A percentile compares a stretch with the other conserved stretches of the same genome.
Conservation (phyloP, 2,329 filamentous ascomycete genomes). For the Arthrobotrys megalospora region DNA sequence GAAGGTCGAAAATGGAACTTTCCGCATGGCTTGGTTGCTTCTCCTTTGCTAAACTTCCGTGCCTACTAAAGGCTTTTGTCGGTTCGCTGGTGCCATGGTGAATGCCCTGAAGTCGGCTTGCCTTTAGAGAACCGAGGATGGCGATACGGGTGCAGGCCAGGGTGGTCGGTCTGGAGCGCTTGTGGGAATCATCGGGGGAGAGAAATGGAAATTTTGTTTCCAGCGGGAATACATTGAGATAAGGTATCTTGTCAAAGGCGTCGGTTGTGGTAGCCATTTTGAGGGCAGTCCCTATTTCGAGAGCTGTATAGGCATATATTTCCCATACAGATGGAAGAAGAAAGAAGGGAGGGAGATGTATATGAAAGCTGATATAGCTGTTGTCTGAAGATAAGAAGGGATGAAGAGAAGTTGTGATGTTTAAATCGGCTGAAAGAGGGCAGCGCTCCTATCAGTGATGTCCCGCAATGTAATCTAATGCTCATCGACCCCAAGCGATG, state of each 20-base stretch:
- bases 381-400: too few species aligned
- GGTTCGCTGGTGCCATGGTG: not conserved
- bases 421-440: too few species aligned
- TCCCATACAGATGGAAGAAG: not conserved
- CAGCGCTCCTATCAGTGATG: too few species aligned
- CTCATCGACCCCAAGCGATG: too few species aligned
- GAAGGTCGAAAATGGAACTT: slow-evolving; percentile 31
- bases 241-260: slow-evolving; percentile 45
- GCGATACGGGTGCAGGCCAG: slow-evolving; percentile 56
- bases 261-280: slow-evolving; percentile 23
- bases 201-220: slow-evolving; percentile 53
- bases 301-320: not conserved
- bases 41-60: not conserved
- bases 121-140: slow-evolving; percentile 58
- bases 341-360: not conserved
- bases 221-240: slow-evolving; percentile 46
- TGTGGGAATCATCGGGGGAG: slow-evolving; percentile 40
- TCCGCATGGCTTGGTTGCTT: slow-evolving; percentile 12
- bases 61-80: not conserved
- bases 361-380: not conserved
- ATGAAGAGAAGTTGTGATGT: too few species aligned
- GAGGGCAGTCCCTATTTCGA: not conserved
- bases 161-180: slow-evolving; percentile 27
- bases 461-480: too few species aligned
- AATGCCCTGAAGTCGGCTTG: slow-evolving; percentile 36